Conservation (phyloP, 768 basidiomycete species). For the Suillus subalutaceus region DNA sequence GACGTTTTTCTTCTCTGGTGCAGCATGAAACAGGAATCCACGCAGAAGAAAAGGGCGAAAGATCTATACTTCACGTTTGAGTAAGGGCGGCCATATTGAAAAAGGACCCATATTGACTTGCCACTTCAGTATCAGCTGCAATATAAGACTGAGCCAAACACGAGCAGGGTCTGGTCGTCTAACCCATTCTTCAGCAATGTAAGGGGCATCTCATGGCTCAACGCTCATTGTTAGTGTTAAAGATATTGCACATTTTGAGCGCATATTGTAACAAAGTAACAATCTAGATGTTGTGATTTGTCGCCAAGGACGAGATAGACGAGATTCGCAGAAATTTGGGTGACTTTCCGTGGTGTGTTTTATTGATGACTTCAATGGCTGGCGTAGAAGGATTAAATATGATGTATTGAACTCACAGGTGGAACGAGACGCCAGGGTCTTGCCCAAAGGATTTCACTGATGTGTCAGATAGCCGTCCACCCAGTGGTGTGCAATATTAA, state of each 20-base stretch:
- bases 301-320: background rate
- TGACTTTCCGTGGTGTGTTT: background rate
- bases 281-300: background rate
- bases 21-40: background rate
- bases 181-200: background rate
- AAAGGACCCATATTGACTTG: background rate
- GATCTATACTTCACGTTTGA: background rate
- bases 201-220: too few relatives aligned
- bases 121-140: background rate
- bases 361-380: background rate
- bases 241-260: too few relatives aligned
- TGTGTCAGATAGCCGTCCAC: background rate
- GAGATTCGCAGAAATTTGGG: background rate
- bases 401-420: background rate
- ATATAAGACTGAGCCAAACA: background rate
- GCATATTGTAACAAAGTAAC: background rate
- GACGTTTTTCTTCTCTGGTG: background rate
- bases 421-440: background rate
- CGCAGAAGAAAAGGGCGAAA: background rate
- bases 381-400: background rate
- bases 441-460: background rate
- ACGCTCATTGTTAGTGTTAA: too few relatives aligned
- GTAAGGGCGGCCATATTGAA: background rate
- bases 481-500: background rate
- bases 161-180: background rate